These are phyloP conservation scores for Chamaecyparis obtusa DNA, from an alignment of 75 land plant species.

Conservation along the genomic window DNA sequence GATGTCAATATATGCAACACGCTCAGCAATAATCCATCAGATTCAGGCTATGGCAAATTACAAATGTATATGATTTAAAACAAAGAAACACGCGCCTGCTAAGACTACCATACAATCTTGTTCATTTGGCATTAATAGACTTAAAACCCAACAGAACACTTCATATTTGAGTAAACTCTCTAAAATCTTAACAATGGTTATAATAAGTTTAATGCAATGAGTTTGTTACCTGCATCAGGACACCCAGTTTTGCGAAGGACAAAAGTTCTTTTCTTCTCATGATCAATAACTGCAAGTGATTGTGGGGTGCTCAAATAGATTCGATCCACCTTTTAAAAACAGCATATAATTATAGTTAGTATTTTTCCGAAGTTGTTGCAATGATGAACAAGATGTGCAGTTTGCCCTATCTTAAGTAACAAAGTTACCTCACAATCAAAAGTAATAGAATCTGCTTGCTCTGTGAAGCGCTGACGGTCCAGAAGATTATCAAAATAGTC, in stretches of 20 bases:
- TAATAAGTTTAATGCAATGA: neutral
- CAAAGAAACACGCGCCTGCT: neutral
- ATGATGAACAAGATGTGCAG: conserved; percentile 2
- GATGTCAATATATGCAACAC: neutral
- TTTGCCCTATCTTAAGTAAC: neutral
- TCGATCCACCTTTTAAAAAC: conserved; percentile 12
- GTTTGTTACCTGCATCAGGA: conserved; percentile 59
- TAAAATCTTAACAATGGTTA: conserved; percentile 6
- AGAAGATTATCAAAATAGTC: conserved; percentile 72
- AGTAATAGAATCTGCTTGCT: conserved; percentile 78
- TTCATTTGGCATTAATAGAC: neutral
- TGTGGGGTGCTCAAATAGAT: conserved; percentile 30
- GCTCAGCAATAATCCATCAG: neutral
- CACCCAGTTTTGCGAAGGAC: conserved; percentile 57
- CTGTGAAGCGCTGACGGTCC: conserved; percentile 60
- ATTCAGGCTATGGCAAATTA: neutral
- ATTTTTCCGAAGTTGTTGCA: neutral
- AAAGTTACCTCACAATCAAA: conserved; percentile 72
- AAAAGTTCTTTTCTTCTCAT: conserved; percentile 64
- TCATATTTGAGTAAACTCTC: neutral
- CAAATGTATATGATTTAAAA: neutral
- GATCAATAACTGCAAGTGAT: conserved; percentile 64
- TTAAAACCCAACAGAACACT: neutral
- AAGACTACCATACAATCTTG: neutral
- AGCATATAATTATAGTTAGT: neutral